phyloP scores from a whole-genome alignment of 176 grass and related monocot species.

The Zea luxurians region DNA sequence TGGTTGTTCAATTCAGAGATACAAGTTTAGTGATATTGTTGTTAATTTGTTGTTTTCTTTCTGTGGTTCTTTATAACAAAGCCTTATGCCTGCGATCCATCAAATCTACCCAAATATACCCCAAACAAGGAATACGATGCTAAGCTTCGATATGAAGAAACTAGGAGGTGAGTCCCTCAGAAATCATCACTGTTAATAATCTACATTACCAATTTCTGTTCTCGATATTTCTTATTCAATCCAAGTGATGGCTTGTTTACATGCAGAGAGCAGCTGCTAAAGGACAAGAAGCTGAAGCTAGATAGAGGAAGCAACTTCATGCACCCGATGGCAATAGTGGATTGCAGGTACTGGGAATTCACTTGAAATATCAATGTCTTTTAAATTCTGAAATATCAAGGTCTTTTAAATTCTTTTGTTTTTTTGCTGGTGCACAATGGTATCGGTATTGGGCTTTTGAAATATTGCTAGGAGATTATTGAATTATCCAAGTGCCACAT shows the following conservation, averaged over 20 bases:
- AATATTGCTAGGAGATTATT: conserved; percentile 21
- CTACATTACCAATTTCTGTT: conserved; percentile 1
- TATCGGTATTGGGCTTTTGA: conserved; percentile 4
- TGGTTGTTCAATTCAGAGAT: conserved; percentile 27
- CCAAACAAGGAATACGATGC: conserved; percentile 98
- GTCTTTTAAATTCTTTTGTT: no score
- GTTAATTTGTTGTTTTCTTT: conserved; percentile 31
- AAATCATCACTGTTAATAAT: neutral
- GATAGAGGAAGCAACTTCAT: conserved; percentile 72
- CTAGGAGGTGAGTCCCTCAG: conserved; percentile 60
- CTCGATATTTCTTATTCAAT: conserved; percentile 12
- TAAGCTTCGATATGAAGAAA: conserved; percentile 93
- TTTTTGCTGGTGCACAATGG: conserved; percentile 32
- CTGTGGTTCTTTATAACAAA: conserved; percentile 65
- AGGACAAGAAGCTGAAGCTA: conserved; percentile 64
- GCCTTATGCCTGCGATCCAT: conserved; percentile 87
- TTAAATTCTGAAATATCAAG: no score
- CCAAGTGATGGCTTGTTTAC: conserved; percentile 8
- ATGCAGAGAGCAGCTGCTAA: conserved; percentile 90
- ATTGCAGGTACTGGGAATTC: conserved; percentile 60
- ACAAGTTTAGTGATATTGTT: conserved; percentile 15
- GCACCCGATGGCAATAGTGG: conserved; percentile 61
- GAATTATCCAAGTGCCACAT: neutral
- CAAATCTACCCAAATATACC: conserved; percentile 94
- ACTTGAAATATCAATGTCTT: conserved; percentile 26